Conservation (phyloP, 2,329 filamentous ascomycete genomes). For the Trichocomaceae sp. region DNA sequence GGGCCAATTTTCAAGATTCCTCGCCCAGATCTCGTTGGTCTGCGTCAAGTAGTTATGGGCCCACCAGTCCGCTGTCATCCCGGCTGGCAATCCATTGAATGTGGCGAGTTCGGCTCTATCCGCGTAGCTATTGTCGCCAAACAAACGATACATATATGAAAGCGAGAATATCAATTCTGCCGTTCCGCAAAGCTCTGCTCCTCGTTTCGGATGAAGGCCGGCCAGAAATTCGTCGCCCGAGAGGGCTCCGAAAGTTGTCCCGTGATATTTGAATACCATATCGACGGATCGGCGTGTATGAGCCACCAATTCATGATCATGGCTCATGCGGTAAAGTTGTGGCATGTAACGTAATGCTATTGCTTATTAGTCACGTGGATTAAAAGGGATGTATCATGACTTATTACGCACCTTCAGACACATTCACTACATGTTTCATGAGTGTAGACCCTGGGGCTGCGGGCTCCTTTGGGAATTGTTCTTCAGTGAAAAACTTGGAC, state of each 20-base stretch:
- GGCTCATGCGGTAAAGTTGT: conserved; percentile 11
- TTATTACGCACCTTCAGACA: conserved; percentile 6
- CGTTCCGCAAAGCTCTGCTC: conserved; percentile 12
- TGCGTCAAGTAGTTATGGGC: conserved; percentile 13
- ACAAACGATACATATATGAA: conserved; percentile 14
- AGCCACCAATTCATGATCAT: conserved; percentile 7
- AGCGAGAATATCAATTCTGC: conserved; percentile 13
- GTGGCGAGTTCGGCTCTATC: conserved; percentile 11
- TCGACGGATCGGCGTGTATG: conserved; percentile 10
- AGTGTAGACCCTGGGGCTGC: conserved; percentile 10
- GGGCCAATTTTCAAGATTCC: conserved; percentile 10
- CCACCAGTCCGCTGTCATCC: conserved; percentile 13
- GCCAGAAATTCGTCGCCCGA: conserved; percentile 12
- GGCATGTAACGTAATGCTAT: conserved; percentile 12
- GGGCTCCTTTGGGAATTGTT: conserved; percentile 11
- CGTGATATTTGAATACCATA: conserved; percentile 13
- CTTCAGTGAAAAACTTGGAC: conserved; percentile 12
- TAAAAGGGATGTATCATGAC: background rate
- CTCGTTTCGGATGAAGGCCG: conserved; percentile 12
- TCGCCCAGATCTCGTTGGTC: conserved; percentile 11
- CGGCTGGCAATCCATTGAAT: conserved; percentile 11
- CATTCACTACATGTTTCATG: conserved; percentile 12
- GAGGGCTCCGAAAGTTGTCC: conserved; percentile 12
- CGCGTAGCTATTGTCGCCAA: conserved; percentile 11
- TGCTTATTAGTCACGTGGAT: background rate